Evolutionary conservation across 139 green algal species (phyloP).

Genomic region (Chlamydomonas urium): DNA sequence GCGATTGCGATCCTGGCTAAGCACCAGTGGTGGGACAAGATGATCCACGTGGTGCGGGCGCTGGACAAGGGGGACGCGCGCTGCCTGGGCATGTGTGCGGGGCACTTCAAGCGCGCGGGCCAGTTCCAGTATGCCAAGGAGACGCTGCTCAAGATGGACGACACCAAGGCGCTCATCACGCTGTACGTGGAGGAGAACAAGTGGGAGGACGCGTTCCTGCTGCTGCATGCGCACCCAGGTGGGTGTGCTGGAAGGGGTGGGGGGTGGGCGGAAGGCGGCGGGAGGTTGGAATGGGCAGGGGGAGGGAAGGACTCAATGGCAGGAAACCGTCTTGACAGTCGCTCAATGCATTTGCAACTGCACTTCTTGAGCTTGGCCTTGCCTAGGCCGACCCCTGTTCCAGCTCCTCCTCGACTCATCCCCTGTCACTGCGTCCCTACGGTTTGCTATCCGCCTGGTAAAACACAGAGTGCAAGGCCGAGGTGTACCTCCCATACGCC

Average conservation of each 20-base stretch:
- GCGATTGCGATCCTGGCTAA: constrained; percentile 63
- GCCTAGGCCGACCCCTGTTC: too few relatives aligned
- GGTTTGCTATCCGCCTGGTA: too few relatives aligned
- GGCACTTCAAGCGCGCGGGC: constrained; percentile 29
- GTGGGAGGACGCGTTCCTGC: constrained; percentile 71
- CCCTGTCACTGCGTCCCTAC: too few relatives aligned
- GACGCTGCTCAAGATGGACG: constrained; percentile 37
- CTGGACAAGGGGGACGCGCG: constrained; percentile 44
- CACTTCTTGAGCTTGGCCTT: too few relatives aligned
- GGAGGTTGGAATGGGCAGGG: too few relatives aligned
- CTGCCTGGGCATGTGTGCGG: constrained; percentile 35
- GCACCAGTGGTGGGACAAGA: constrained; percentile 66
- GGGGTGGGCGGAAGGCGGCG: too few relatives aligned
- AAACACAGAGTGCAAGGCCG: constrained; percentile 6
- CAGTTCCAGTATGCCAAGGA: constrained; percentile 58
- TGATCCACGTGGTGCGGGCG: constrained; percentile 51
- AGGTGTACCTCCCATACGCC: constrained; percentile 53
- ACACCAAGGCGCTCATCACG: constrained; percentile 47
- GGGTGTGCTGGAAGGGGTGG: too few relatives aligned
- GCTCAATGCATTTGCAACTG: too few relatives aligned
- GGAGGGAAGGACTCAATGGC: too few relatives aligned
- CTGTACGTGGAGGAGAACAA: constrained; percentile 55
- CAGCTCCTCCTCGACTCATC: too few relatives aligned
- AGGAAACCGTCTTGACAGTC: too few relatives aligned
- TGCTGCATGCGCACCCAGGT: constrained; percentile 51